Evolutionary conservation across 2,329 filamentous ascomycete genomes (phyloP).

Genomic region (Colletotrichum tropicale): DNA sequence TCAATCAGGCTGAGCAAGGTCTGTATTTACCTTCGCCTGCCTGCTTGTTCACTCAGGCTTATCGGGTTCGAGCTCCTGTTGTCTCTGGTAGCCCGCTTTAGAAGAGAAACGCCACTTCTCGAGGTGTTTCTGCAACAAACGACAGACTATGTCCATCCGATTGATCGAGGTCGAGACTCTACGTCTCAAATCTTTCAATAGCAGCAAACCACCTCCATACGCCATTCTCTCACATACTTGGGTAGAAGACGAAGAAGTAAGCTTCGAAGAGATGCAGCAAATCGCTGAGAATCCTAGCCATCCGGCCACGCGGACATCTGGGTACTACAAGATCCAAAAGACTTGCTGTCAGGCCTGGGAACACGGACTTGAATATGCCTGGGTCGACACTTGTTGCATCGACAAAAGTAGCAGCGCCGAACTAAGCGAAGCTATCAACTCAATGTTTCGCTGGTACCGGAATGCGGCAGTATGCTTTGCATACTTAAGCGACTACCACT

Average conservation of each 20-base stretch:
- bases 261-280: neutral
- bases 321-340: neutral
- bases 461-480: slow-evolving; percentile 35
- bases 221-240: slow-evolving; percentile 24
- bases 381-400: slow-evolving; percentile 6
- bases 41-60: no score
- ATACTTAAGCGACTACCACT: slow-evolving; percentile 29
- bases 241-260: slow-evolving; percentile 27
- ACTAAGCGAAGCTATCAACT: slow-evolving; percentile 28
- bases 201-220: rapidly evolving
- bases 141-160: neutral
- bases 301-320: rapidly evolving
- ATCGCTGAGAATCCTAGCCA: rapidly evolving
- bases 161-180: neutral
- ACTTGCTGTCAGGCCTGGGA: no score
- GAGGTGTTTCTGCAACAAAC: no score
- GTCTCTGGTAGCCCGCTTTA: no score
- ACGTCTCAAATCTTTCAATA: neutral
- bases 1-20: neutral
- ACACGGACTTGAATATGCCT: neutral
- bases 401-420: neutral
- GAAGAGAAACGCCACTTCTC: no score
- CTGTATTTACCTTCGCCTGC: neutral
- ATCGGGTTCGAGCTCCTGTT: no score
- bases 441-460: slow-evolving; percentile 35